Percentiles rank a stretch among this genome's conserved stretches.
phyloP scores from a whole-genome alignment of 306 rosid species.

The Dryas octopetala region DNA sequence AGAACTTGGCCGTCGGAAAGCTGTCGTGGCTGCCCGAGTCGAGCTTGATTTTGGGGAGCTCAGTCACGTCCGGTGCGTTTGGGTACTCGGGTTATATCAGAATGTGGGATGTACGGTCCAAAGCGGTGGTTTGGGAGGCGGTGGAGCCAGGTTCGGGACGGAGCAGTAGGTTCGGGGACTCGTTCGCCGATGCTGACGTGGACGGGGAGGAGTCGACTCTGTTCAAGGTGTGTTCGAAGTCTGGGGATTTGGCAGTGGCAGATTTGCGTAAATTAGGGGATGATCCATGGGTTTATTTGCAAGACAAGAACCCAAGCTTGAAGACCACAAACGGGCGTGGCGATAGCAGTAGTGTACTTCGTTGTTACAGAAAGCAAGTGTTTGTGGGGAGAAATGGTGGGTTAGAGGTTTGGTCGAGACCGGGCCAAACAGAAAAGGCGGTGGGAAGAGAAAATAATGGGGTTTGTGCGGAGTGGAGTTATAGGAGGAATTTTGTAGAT shows the following conservation, averaged over 20 bases:
- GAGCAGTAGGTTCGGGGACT: constrained; percentile 78
- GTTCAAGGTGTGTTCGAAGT: constrained; percentile 77
- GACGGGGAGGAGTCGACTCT: constrained; percentile 54
- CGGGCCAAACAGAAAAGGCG: constrained; percentile 21
- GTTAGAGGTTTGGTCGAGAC: constrained; percentile 83
- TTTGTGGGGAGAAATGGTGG: constrained; percentile 74
- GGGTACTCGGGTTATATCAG: constrained; percentile 78
- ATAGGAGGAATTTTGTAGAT: constrained; percentile 77
- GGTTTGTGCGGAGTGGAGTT: constrained; percentile 39
- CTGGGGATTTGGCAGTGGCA: constrained; percentile 87
- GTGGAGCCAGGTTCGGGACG: constrained; percentile 85
- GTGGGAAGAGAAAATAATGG: constrained; percentile 31
- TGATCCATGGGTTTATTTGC: constrained; percentile 86
- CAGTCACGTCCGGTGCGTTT: constrained; percentile 61
- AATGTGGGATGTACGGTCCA: constrained; percentile 74
- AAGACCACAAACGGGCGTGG: constrained; percentile 30
- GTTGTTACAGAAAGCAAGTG: constrained; percentile 66
- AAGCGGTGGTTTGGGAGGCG: constrained; percentile 75
- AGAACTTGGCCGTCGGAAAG: constrained; percentile 56
- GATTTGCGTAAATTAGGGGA: constrained; percentile 68
- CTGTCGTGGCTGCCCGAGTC: constrained; percentile 64
- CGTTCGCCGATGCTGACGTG: constrained; percentile 65
- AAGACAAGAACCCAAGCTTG: constrained; percentile 75
- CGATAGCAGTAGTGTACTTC: constrained; percentile 30
- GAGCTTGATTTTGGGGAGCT: constrained; percentile 53